These are phyloP conservation scores for Penicillium sp. DNA, from an alignment of 2,329 filamentous ascomycete species.

Conservation along the genomic window DNA sequence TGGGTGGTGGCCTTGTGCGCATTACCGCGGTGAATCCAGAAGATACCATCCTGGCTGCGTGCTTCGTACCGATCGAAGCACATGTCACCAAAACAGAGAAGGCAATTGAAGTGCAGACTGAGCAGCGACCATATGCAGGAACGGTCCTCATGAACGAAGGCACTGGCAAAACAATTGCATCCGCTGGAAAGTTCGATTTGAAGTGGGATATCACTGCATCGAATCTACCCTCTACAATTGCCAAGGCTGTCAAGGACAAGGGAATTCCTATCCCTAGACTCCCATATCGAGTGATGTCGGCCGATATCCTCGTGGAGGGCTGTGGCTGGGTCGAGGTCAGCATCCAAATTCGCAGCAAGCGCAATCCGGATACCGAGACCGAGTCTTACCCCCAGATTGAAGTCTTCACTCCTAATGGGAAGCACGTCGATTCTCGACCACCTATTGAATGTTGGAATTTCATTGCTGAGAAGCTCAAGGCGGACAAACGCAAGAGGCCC, in stretches of 20 bases:
- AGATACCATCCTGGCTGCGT: slow-evolving; percentile 76
- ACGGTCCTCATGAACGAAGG: slow-evolving; percentile 68
- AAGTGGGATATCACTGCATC: slow-evolving; percentile 82
- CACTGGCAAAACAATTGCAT: slow-evolving; percentile 63
- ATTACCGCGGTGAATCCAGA: slow-evolving; percentile 76
- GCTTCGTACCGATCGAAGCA: slow-evolving; percentile 78
- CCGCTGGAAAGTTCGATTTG: slow-evolving; percentile 77
- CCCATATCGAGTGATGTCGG: slow-evolving; percentile 78
- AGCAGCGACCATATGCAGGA: slow-evolving; percentile 65
- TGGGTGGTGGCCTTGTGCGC: slow-evolving; percentile 85
- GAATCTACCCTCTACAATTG: slow-evolving; percentile 75
- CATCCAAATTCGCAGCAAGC: slow-evolving; percentile 74
- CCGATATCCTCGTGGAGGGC: slow-evolving; percentile 88
- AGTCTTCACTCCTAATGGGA: slow-evolving; percentile 84
- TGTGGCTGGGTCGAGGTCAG: slow-evolving; percentile 92
- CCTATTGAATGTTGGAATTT: slow-evolving; percentile 46
- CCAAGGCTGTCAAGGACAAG: slow-evolving; percentile 68
- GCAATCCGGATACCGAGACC: slow-evolving; percentile 35
- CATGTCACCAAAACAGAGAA: slow-evolving; percentile 84
- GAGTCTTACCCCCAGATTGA: slow-evolving; percentile 69
- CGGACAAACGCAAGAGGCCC: slow-evolving; percentile 39
- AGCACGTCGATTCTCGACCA: slow-evolving; percentile 65
- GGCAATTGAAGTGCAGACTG: slow-evolving; percentile 73
- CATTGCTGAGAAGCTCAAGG: slow-evolving; percentile 39
- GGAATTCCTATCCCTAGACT: slow-evolving; percentile 60